phyloP scores from a whole-genome alignment of 2,329 filamentous ascomycete species.

The Fusarium temperatum region DNA sequence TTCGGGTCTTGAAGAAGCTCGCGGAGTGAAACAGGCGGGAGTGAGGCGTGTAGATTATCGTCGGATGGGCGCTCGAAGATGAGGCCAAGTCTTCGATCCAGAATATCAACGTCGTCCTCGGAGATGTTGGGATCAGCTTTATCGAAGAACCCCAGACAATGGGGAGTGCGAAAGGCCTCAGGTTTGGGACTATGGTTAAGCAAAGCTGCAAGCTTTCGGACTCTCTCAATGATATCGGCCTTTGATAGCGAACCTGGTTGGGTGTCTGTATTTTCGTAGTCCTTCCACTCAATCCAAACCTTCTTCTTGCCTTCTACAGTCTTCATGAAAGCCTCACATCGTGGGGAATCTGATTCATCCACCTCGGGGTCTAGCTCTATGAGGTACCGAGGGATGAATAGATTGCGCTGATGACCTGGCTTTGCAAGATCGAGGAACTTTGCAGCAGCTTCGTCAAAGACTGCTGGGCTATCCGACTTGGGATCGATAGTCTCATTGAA shows the following conservation, averaged over 20 bases:
- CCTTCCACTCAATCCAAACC: constrained; percentile 63
- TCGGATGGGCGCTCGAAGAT: constrained; percentile 61
- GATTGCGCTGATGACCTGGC: constrained; percentile 44
- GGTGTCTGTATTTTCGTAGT: constrained; percentile 52
- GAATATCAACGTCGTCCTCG: constrained; percentile 52
- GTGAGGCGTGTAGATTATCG: constrained; percentile 46
- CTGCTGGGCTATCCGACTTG: constrained; percentile 40
- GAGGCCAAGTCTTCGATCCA: constrained; percentile 59
- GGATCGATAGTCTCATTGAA: constrained; percentile 59
- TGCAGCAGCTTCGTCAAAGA: constrained; percentile 49
- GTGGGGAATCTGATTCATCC: constrained; percentile 47
- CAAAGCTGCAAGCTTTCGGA: constrained; percentile 58
- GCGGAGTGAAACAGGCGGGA: constrained; percentile 57
- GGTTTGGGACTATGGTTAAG: constrained; percentile 59
- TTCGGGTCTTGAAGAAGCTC: constrained; percentile 52
- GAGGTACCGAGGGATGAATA: constrained; percentile 48
- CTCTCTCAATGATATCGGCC: constrained; percentile 53
- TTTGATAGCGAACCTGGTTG: constrained; percentile 51
- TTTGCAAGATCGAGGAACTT: constrained; percentile 52
- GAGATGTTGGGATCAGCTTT: constrained; percentile 49
- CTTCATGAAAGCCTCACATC: constrained; percentile 53
- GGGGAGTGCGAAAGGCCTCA: constrained; percentile 59
- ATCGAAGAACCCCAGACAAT: constrained; percentile 62
- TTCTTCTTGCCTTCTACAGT: constrained; percentile 48
- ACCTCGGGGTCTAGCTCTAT: constrained; percentile 46